Base-by-base conservation (phyloP, 345 rosid genomes). In the Hibiscus trionum region DNA sequence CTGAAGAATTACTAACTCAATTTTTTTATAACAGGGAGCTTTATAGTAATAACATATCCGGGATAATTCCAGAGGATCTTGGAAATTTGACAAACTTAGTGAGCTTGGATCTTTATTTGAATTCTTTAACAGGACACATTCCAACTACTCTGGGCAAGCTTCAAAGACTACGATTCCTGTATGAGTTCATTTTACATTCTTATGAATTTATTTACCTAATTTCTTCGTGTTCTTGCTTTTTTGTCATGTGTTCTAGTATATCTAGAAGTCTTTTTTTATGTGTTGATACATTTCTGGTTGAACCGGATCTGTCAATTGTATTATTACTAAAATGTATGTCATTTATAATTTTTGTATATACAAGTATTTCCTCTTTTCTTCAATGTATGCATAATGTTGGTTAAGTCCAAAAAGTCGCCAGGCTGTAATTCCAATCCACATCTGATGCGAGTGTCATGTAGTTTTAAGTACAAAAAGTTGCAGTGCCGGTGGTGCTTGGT, bases 71-170 rank as follows among this genome's bases (percentile, higher is more conserved):
- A 3, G 91, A 86, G 26, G 89, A 87, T 83, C 92, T 91, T 76
- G 97, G 94, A 57, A 91, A 86, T 78, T 79, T 91, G 90, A 78
- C 88, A 33, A 81, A 76, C 78, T 75, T 91, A 84, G 94, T 89
- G 84, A 91, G 97, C 94, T 86, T 91, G 97, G 94, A 89, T 87
- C 92, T 91, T 83, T 91, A 89, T 87, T 77, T 84, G 84, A 89
- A 91, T 86, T 47, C 21, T 0, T 83, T 91, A 80, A 73, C 1
- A 58, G 94, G 92, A 60, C 72, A 42, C n/a, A 87, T 91, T 75
- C 97, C 94, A 72, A 19, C 61, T 52, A 79, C 91, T 26, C 77
- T 91, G 80, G 82, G 84, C 70, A 78, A 81, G 76, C 91, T 91
- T 69, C 4, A 66, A 72, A 87, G 76, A 80, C 89, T 91, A 33